Base-by-base conservation (phyloP, 2,329 filamentous ascomycete species). In the Aureobasidium sp. region DNA sequence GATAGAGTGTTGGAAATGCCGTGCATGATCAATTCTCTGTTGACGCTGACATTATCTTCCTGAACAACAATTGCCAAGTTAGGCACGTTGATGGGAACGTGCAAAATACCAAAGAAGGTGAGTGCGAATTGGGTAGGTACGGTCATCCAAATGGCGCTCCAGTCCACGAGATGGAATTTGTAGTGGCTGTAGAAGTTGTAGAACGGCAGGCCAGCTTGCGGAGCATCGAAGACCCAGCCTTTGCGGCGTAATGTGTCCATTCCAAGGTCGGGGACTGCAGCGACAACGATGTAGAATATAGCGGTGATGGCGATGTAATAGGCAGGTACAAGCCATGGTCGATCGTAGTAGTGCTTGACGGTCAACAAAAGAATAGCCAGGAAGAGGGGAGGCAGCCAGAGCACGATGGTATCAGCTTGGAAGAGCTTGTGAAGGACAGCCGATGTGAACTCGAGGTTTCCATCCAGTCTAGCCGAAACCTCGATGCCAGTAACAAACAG, bases 181-280 rank as follows among this genome's bases (percentile, higher is more conserved):
- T 95, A 98, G 42, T 97, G 79, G 0, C 89, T 94, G 71, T 95
- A 98, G 64, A 98, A 98, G 66, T 93, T 90, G 80, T 93, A 98
- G 82, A 94, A 98, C 0, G 93, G 90, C 62, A 95, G 88, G 11
- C 81, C 86, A 8, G 85, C 84, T 40, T 86, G 85, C 1, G 93
- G 91, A 0, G 86, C 86, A 61, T 88, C 80, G 62, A 98, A 98
- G 10, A 97, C 86, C 93, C 93, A 98, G 16, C 93, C 93, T 44
- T 77, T 73, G 8, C 79, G 69, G 50, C 90, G 84, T 39, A 97
- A 71, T 11, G 75, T 74, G 32, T 80, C 76, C 56, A 89, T 76
- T 35, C 86, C 75, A 47, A 95, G 73, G 16, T 77, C 75, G 41
- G 89, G 80, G 6, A 91, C 74, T 2, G 79, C 79, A 22, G 83